Conservation (phyloP, 2,329 filamentous ascomycete species). For the Ophiostoma ulmi region DNA sequence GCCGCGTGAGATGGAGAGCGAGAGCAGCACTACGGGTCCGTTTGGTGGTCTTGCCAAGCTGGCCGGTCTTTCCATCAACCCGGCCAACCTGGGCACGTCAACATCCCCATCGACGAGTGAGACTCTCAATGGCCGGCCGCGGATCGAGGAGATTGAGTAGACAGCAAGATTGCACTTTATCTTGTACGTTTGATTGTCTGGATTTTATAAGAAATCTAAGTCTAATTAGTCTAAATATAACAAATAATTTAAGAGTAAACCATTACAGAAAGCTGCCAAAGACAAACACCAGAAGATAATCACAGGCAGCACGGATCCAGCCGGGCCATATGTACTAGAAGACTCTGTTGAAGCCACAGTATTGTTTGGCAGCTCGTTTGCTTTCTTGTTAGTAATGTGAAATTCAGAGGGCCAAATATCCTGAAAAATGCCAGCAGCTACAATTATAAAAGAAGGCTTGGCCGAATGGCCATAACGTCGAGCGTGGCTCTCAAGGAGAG, state of each 20-base stretch:
- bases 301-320: not conserved
- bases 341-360: not conserved
- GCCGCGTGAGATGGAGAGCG: constrained; percentile 21
- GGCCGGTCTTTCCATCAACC: constrained; percentile 38
- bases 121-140: constrained; percentile 9
- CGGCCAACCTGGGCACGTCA: not conserved
- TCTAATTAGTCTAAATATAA: no score
- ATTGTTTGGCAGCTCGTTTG: not conserved
- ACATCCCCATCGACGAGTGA: not conserved
- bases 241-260: no score
- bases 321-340: not conserved
- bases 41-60: constrained; percentile 33
- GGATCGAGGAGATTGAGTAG: constrained; percentile 29
- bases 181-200: no score
- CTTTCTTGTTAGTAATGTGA: not conserved
- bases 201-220: no score
- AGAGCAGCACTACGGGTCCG: not conserved
- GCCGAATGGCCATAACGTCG: not conserved
- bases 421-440: no score
- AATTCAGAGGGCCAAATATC: no score
- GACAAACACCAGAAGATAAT: not conserved
- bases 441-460: not conserved
- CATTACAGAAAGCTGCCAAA: not conserved
- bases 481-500: not conserved
- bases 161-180: not conserved